Base-by-base conservation (phyloP, 2,329 filamentous ascomycete genomes). In the Alternaria sp. region DNA sequence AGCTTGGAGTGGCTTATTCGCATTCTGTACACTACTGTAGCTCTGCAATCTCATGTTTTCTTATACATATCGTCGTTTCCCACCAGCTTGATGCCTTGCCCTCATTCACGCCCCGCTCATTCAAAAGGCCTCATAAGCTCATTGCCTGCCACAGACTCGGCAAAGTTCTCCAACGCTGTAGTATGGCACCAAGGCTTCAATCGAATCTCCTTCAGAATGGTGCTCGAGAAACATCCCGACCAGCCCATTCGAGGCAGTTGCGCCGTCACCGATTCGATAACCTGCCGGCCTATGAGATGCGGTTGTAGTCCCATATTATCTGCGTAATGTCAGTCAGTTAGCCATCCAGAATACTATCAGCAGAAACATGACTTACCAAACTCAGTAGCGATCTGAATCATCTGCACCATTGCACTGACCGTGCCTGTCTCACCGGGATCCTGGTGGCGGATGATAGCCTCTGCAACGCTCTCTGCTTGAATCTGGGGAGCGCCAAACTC, bases 251-350 rank as follows among this genome's bases (percentile, higher is more conserved):
- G 15, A n/a, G 51, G 58, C 15, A 56, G 36, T 6, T 47, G 43
- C 2, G 7, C 10, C 9, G 47, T 46, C 2, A 60, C 58, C 17
- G 21, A 21, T 6, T 60, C 30, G 11, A 60, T 60, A 1, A 54
- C 44, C 1, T 60, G 28, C 6, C 19, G 47, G 11, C 23, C 28
- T 1, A 60, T 12, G 4, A 60, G 58, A 19, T 54, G 23, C 11
- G 58, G 58, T 9, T 60, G 51, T 30, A 44, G 40, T 13, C 58
- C 58, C 58, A 55, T 54, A 15, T 60, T 60, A 4, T 60, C 58
- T 60, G 6, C 9, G 8, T 13, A 5, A 15, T 6, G 13, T 56
- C 11, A 60, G 23, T 17, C 6, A 26, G 17, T 28, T 15, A 7
- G 15, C 5, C 3, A 30, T 2, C 8, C 21, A 43, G n/a, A 21